Conservation (phyloP, 257 asterid genomes). For the Plantago elongata region DNA sequence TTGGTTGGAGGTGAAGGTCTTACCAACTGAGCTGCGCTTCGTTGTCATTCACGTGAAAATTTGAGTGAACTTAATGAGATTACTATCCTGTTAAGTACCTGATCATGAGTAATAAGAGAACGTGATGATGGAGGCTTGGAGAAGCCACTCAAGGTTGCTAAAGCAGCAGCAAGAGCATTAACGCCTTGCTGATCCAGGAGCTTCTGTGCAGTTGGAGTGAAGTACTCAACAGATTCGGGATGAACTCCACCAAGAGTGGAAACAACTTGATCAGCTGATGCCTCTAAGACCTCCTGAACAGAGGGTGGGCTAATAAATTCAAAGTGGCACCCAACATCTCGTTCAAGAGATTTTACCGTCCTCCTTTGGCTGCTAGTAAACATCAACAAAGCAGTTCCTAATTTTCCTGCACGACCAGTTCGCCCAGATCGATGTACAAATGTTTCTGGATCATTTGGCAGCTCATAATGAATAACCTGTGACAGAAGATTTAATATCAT, state of each 20-base stretch:
- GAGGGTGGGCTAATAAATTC: slow-evolving; percentile 72
- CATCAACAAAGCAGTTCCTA: slow-evolving; percentile 67
- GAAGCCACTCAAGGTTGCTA: slow-evolving; percentile 57
- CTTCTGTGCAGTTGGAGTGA: slow-evolving; percentile 51
- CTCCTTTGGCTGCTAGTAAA: slow-evolving; percentile 73
- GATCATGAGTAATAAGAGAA: slow-evolving; percentile 52
- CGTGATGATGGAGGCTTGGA: slow-evolving; percentile 57
- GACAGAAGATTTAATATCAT: neutral
- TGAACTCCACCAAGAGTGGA: slow-evolving; percentile 47
- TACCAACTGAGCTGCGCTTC: too few relatives aligned
- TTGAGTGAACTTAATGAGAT: neutral
- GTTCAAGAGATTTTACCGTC: slow-evolving; percentile 71
- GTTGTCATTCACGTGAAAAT: slow-evolving; percentile 9
- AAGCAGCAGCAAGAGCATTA: slow-evolving; percentile 47
- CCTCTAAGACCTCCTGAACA: slow-evolving; percentile 67
- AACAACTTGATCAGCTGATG: slow-evolving; percentile 62
- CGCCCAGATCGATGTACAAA: slow-evolving; percentile 98
- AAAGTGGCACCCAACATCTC: slow-evolving; percentile 70
- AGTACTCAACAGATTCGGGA: slow-evolving; percentile 50
- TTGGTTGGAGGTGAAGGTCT: too few relatives aligned
- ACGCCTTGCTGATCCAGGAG: slow-evolving; percentile 47
- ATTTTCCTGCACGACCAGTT: slow-evolving; percentile 93
- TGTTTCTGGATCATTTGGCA: slow-evolving; percentile 93
- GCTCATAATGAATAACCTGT: slow-evolving; percentile 91
- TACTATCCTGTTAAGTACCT: slow-evolving; percentile 30